These are phyloP conservation scores for Calvatia gigantea DNA, from an alignment of 768 basidiomycete genomes.

Conservation along the genomic window DNA sequence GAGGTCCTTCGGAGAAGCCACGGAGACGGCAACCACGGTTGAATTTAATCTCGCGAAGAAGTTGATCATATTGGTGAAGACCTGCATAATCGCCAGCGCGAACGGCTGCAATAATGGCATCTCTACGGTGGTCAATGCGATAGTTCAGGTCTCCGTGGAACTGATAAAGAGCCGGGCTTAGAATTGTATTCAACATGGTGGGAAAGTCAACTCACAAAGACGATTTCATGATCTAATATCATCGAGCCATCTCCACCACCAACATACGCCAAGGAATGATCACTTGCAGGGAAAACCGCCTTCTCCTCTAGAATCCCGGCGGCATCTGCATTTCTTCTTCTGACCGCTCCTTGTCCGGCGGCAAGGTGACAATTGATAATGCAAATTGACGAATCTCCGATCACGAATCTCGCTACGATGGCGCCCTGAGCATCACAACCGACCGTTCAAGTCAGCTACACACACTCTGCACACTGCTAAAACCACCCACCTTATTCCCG, in stretches of 20 bases:
- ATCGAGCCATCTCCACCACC: slow-evolving; percentile 93
- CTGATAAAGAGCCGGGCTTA: slow-evolving; percentile 30
- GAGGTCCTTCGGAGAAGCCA: slow-evolving; percentile 75
- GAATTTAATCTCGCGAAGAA: slow-evolving; percentile 81
- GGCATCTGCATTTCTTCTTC: slow-evolving; percentile 83
- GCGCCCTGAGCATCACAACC: slow-evolving; percentile 67
- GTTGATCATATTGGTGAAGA: slow-evolving; percentile 80
- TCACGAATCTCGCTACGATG: slow-evolving; percentile 83
- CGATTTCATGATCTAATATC: slow-evolving; percentile 93
- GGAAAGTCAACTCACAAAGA: slow-evolving; percentile 57
- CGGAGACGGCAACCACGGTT: slow-evolving; percentile 89
- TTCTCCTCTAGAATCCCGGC: slow-evolving; percentile 85
- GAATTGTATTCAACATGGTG: background rate
- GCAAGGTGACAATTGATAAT: slow-evolving; percentile 97
- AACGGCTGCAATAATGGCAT: slow-evolving; percentile 71
- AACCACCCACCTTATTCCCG: slow-evolving; percentile 81
- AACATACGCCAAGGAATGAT: slow-evolving; percentile 65
- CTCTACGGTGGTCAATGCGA: slow-evolving; percentile 90
- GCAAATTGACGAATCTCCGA: slow-evolving; percentile 92
- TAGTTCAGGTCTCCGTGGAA: slow-evolving; percentile 96
- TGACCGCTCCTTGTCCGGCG: slow-evolving; percentile 84
- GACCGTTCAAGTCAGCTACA: slow-evolving; percentile 3
- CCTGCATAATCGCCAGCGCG: slow-evolving; percentile 59
- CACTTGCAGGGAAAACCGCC: slow-evolving; percentile 54
- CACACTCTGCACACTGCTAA: background rate